Evolutionary conservation across 1,284 basidiomycete species (phyloP), one percentile per base, ranked within the genome.

Genomic region (Pascua sp.): DNA sequence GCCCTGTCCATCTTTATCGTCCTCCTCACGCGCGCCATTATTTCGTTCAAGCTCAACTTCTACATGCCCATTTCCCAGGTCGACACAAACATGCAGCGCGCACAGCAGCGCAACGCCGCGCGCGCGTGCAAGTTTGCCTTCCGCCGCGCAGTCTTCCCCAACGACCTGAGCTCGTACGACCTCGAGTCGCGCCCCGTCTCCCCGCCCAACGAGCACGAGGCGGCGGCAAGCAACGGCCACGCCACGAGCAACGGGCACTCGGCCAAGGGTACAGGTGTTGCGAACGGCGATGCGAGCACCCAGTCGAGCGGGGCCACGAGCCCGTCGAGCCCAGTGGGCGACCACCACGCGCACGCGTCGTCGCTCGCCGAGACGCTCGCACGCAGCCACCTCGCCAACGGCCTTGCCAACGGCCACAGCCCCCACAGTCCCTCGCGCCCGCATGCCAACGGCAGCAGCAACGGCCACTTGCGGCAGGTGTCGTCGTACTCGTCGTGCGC

Each of bases 21-120:
- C 8, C 84, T 99, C 38, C 81, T 99, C 9, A 93, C 95, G 0
- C 84, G 95, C 45, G 94, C 94, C 0, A 96, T 99, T 64, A 82
- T 98, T 61, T 85, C 82, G 64, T 93, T 92, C 77, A 88, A 90
- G 58, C 80, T 98, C 59, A 97, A 98, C 78, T 89, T 98, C 59
- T 98, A 98, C 77, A 84, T 98, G 66, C 96, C 96, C 4, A 92
- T 99, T 49, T 95, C 92, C 1, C 94, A 95, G 92, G 95, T 98
- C 38, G 95, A 98, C 72, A 90, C 91, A 72, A 99, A 99, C 72
- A 98, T 98, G 94, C 83, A 80, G 48, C 83, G 88, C 52, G 93
- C 94, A 1, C 96, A 98, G 76, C 79, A 81, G 55, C 82, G 95
- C 43, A 86, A 92, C 70, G 95, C 93, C 0, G 84, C 87, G 16